Conservation (phyloP, 2,329 filamentous ascomycete genomes). For the Lizonia empirigonia region DNA sequence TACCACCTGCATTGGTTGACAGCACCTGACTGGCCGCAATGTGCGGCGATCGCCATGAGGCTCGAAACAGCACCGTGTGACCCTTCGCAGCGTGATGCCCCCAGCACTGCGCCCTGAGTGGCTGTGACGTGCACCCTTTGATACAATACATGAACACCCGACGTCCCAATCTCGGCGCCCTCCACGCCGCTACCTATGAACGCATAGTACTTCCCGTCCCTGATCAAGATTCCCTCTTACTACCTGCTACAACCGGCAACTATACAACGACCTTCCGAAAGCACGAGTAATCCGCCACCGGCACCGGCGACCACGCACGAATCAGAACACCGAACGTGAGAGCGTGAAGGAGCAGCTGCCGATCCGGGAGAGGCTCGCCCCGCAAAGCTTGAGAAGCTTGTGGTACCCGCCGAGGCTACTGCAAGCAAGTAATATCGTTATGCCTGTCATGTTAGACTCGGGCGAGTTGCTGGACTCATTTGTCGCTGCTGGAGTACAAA, state of each 20-base stretch:
- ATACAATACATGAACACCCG: conserved; percentile 23
- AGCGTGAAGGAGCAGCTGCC: conserved; percentile 30
- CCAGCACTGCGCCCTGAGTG: conserved; percentile 43
- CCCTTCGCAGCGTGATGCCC: conserved; percentile 28
- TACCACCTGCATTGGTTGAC: conserved; percentile 14
- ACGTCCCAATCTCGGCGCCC: conserved; percentile 4
- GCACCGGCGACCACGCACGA: conserved; percentile 17
- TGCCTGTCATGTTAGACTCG: conserved; percentile 34
- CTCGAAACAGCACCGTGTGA: conserved; percentile 41
- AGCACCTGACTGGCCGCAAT: conserved; percentile 33
- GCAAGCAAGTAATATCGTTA: conserved; percentile 10
- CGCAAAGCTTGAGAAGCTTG: conserved; percentile 37
- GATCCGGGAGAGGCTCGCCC: conserved; percentile 34
- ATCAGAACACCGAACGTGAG: conserved; percentile 27
- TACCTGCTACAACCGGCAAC: conserved; percentile 7
- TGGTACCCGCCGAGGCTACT: conserved; percentile 7
- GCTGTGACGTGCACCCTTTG: conserved; percentile 31
- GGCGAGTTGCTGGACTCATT: conserved; percentile 18
- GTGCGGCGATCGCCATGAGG: conserved; percentile 40
- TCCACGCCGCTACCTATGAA: conserved; percentile 8
- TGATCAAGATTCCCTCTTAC: conserved; percentile 3
- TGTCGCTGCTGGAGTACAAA: conserved; percentile 32
- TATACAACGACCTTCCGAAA: conserved; percentile 30
- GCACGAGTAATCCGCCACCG: conserved; percentile 14
- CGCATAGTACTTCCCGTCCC: conserved; percentile 1